Evolutionary conservation across 805 yeast genomes (phyloP), one percentile per base, ranked within the genome.

Genomic region (Lipomyces spencermartinsiae): DNA sequence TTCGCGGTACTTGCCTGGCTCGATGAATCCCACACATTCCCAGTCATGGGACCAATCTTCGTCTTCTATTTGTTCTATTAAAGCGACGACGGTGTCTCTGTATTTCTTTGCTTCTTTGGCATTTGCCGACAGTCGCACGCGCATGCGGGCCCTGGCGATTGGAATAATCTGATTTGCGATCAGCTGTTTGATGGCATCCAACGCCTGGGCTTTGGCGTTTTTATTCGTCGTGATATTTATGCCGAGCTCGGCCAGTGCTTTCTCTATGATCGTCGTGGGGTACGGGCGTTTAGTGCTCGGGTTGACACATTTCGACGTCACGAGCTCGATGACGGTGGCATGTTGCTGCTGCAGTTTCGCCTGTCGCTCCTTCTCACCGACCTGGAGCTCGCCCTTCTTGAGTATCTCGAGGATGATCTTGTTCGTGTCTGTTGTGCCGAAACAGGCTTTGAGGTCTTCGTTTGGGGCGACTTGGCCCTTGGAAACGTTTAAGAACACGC

Each of bases 71-170:
- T 80, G 78, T 6, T 80, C 84, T 35, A 86, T 76, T 54, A 85
- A 71, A 1, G 79, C 79, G 58, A 79, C 81, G 16, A 87, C 69
- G 56, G 80, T 79, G 29, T 83, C 86, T 8, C 78, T 76, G 58
- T 83, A 76, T 59, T 78, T 78, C 60, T 83, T 82, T 16, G 85
- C 85, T 3, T 85, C 87, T 70, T 89, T 85, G 8, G 84, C 81
- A 31, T 83, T 82, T 19, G 73, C 75, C 0, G 84, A 78, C n/a
- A 92, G 80, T 72, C 88, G 87, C 53, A 95, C 84, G 79, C 92
- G 88, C 99, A 95, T 95, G 74, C 89, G 89, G 0, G 98, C 98
- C 73, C 99, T 84, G 0, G 92, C 97, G 66, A 95, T 93, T 9
- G 98, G 98, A 34, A 95, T 89, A 39, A 93, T 81, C 78, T 95